Base-by-base conservation (phyloP, 352 stramenopile species). In the Phytophthora fragariaefolia region DNA sequence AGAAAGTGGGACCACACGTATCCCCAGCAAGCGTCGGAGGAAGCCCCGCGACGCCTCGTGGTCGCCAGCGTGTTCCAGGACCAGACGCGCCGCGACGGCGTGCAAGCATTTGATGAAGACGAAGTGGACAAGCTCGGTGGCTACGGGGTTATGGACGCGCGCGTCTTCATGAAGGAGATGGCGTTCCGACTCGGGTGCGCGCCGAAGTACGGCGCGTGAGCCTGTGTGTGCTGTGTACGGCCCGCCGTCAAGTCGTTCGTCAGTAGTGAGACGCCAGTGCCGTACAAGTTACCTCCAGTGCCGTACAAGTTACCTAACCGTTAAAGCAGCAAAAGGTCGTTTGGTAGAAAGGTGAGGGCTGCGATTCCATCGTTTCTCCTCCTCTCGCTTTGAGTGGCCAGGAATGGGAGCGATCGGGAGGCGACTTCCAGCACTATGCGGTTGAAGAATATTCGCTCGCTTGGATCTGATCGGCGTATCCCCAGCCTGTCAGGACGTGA, bases 151-250 rank as follows among this genome's bases (percentile, higher is more conserved):
- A 95, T 95, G 86, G 74, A 89, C 46, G 76, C 76, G 9, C 77
- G 80, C 38, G 82, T 91, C 22, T 85, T 90, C 52, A 83, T 92
- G 67, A 88, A 90, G 43, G 86, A 95, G 65, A 78, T 90, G 65
- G 86, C 86, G 1, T 95, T 95, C 62, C 84, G 86, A 15, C 75
- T 95, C 27, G 86, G 86, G 8, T 86, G 76, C 18, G 80, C 82
- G 2, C 86, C 86, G 2, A 95, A 95, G 67, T 95, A 95, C 60
- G 86, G 86, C 17, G 86, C 86, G n/a, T 90, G 58, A 74, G 23
- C 24, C 32, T 34, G 28, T n/a, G n/a, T n/a, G n/a, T n/a, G n/a
- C n/a, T n/a, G n/a, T n/a, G n/a, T n/a, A n/a, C n/a, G n/a, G n/a
- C n/a, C n/a, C n/a, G n/a, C n/a, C n/a, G n/a, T n/a, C n/a, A n/a